phyloP scores from a whole-genome alignment of 805 yeast species.

The Pichia insulana region DNA sequence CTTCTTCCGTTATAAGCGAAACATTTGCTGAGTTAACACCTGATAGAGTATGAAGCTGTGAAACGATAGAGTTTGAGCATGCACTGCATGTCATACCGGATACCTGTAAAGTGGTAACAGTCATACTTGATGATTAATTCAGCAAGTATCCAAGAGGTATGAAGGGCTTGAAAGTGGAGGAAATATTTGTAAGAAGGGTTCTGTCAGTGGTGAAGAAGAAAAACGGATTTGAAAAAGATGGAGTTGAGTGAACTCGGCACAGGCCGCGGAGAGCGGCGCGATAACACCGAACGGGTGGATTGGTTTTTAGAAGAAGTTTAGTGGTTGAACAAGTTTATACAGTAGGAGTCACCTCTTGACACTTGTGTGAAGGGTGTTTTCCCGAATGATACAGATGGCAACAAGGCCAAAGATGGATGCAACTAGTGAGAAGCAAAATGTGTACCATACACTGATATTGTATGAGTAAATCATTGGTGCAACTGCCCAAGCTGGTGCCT shows the following conservation, averaged over 20 bases:
- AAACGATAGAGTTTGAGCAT: slow-evolving; percentile 46
- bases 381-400: slow-evolving; percentile 42
- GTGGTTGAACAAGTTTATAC: neutral
- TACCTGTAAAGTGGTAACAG: slow-evolving; percentile 28
- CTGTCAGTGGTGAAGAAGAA: too few species aligned
- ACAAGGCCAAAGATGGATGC: slow-evolving; percentile 33
- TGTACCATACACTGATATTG: slow-evolving; percentile 41
- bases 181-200: too few species aligned
- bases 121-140: too few species aligned
- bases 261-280: too few species aligned
- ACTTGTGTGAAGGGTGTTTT: slow-evolving; percentile 47
- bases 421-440: slow-evolving; percentile 39
- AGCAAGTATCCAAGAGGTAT: too few species aligned
- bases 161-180: too few species aligned
- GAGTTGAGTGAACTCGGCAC: too few species aligned
- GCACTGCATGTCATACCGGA: slow-evolving; percentile 75
- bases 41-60: slow-evolving; percentile 34
- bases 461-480: slow-evolving; percentile 43
- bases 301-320: too few species aligned
- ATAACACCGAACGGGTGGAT: too few species aligned
- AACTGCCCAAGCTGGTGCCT: slow-evolving; percentile 46
- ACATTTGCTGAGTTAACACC: slow-evolving; percentile 36
- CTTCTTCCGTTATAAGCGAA: slow-evolving; percentile 66
- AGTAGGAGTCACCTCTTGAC: slow-evolving; percentile 30
- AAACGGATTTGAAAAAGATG: too few species aligned